A percentile compares a stretch with the other conserved stretches of the same genome.
These are phyloP conservation scores for Podaxis sp. DNA, from an alignment of 768 basidiomycete species.

Conservation along the genomic window DNA sequence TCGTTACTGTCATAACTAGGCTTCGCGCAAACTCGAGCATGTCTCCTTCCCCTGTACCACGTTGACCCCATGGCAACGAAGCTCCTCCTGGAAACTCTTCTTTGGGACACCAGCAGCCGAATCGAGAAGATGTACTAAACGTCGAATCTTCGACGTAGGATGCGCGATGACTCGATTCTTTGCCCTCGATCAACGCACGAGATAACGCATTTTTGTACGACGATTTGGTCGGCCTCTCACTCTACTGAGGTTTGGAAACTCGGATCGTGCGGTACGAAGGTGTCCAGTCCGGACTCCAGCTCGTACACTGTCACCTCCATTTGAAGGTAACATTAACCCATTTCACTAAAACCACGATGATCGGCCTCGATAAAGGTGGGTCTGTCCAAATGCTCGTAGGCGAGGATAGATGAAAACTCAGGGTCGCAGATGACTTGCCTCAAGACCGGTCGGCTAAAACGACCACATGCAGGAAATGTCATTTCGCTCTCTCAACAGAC, in stretches of 20 bases:
- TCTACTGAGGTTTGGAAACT: background rate
- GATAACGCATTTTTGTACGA: background rate
- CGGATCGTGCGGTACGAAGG: background rate
- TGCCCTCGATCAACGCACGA: no score
- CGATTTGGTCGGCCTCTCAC: background rate
- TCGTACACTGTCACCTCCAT: background rate
- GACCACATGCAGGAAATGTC: constrained; percentile 1
- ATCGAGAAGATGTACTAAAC: background rate
- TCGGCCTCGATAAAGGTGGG: background rate
- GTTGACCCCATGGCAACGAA: background rate
- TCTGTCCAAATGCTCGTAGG: background rate
- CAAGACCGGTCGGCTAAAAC: background rate
- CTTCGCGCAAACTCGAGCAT: background rate
- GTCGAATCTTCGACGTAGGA: background rate
- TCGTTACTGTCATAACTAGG: background rate
- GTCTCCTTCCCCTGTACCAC: background rate
- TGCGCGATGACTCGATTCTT: no score
- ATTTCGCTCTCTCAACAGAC: background rate
- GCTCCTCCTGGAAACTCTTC: background rate
- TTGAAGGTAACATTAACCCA: background rate
- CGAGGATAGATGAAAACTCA: background rate
- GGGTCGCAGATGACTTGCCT: background rate
- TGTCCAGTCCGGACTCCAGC: no score
- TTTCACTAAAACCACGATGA: background rate
- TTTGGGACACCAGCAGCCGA: background rate